Conservation (phyloP, 192 early-diverging fungal species). For the Nowakowskiella sp. region DNA sequence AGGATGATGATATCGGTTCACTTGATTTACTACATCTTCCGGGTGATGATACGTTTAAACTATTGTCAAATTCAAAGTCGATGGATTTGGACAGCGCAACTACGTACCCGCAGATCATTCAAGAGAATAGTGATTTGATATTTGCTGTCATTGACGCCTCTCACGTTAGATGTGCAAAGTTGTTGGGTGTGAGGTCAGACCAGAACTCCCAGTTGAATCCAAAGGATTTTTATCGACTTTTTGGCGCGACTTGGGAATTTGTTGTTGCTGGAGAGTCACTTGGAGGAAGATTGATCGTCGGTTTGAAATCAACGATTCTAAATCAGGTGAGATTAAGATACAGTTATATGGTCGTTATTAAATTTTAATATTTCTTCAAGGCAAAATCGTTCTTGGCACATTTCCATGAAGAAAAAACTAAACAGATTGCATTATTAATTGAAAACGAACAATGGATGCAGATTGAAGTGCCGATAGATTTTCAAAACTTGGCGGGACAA, state of each 20-base stretch:
- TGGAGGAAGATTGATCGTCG: constrained; percentile 83
- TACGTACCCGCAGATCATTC: constrained; percentile 46
- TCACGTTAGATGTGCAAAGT: constrained; percentile 77
- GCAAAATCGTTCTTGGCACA: constrained; percentile 84
- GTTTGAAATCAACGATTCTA: constrained; percentile 75
- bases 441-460: constrained; percentile 97
- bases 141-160: constrained; percentile 77
- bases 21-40: background rate
- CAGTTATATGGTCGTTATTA: background rate
- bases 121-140: constrained; percentile 66
- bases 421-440: constrained; percentile 76
- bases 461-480: constrained; percentile 87
- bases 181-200: constrained; percentile 78
- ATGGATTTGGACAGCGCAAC: background rate
- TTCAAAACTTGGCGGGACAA: constrained; percentile 74
- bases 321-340: constrained; percentile 52
- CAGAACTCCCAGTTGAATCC: constrained; percentile 83
- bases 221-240: constrained; percentile 79
- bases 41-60: background rate
- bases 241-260: constrained; percentile 74
- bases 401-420: constrained; percentile 89
- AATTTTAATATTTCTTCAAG: constrained; percentile 23
- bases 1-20: constrained; percentile 36
- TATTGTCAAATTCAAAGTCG: background rate
- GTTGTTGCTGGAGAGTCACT: constrained; percentile 65